Evolutionary conservation across 2,329 filamentous ascomycete species (phyloP).

Genomic region (Sporothrix luriei): DNA sequence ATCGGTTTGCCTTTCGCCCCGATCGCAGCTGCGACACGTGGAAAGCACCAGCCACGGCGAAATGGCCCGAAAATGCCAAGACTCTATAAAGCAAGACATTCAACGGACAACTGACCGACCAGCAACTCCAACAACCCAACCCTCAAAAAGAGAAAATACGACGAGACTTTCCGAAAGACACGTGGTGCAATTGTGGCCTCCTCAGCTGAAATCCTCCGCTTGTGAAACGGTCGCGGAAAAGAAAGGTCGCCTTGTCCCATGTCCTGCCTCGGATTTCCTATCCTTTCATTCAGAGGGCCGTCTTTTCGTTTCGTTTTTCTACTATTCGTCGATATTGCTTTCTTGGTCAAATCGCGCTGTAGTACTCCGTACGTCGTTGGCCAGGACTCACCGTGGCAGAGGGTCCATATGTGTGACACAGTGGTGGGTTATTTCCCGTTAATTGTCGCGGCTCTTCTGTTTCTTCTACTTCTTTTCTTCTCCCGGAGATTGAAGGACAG

Average conservation of each 20-base stretch:
- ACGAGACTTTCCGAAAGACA: not conserved
- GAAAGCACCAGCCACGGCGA: slow-evolving; percentile 6
- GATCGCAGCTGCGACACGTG: slow-evolving; percentile 14
- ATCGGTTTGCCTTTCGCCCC: not conserved
- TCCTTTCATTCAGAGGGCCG: too few relatives aligned
- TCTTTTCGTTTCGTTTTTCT: slow-evolving; percentile 1
- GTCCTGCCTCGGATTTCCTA: not conserved
- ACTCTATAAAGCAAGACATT: slow-evolving; percentile 1
- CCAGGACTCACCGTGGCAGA: not conserved
- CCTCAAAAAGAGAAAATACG: not conserved
- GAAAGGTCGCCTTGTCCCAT: not conserved
- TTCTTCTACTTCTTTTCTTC: not conserved
- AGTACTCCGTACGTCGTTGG: too few relatives aligned
- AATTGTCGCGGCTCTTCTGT: not conserved
- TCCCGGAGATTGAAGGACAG: slow-evolving; percentile 17
- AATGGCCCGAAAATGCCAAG: slow-evolving; percentile 20
- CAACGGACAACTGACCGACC: not conserved
- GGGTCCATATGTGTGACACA: not conserved
- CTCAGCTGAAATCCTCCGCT: not conserved
- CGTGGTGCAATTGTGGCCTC: not conserved
- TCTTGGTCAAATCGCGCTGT: too few relatives aligned
- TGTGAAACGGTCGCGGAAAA: not conserved
- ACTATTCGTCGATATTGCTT: not conserved
- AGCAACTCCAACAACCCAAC: not conserved
- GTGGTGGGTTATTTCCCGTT: not conserved